Base-by-base conservation (phyloP, 169 alveolate genomes). In the Plasmodium gonderi region DNA sequence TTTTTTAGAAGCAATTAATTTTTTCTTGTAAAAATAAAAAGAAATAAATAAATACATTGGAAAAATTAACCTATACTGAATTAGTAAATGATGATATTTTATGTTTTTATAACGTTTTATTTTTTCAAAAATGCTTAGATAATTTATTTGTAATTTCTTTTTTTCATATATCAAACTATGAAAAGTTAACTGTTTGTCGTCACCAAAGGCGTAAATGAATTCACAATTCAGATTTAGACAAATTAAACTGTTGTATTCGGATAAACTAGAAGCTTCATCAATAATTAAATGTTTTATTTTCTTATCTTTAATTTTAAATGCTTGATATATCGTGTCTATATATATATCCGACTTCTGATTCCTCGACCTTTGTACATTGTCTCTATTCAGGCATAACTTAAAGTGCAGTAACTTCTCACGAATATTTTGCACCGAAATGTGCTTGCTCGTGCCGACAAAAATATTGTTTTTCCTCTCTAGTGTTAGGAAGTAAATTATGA, bases 301-400 rank as follows among this genome's bases (percentile, higher is more conserved):
- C 33, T 75, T 85, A 3, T 85, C 92, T 49, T 85, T 85, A 33
- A 85, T 72, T 85, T 85, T 85, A 77, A 74, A 85, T 14, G 92
- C 92, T 85, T 85, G 92, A 51, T 85, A 85, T 20, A 85, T 74
- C 14, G 92, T 85, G 29, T 85, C 92, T 47, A 85, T 85, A 85
- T 74, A 85, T 54, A 85, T 75, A 64, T 85, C 85, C 0, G 92
- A 85, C 31, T 85, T 85, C 17, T 85, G 92, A 9, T 85, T 47
- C 11, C 0, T 49, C 44, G 36, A 17, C 33, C 29, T 85, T 14
- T 85, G 65, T 11, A 51, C 44, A 44, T 36, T 14, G 42, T 85
- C 78, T 75, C 79, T 72, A 64, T 85, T 85, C 51, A 85, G 67
- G 44, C 87, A 74, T 64, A 85, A 42, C 65, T 85, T 85, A 42